Base-by-base conservation (phyloP, 164 flowering plant genomes). In the Macadamia integrifolia region DNA sequence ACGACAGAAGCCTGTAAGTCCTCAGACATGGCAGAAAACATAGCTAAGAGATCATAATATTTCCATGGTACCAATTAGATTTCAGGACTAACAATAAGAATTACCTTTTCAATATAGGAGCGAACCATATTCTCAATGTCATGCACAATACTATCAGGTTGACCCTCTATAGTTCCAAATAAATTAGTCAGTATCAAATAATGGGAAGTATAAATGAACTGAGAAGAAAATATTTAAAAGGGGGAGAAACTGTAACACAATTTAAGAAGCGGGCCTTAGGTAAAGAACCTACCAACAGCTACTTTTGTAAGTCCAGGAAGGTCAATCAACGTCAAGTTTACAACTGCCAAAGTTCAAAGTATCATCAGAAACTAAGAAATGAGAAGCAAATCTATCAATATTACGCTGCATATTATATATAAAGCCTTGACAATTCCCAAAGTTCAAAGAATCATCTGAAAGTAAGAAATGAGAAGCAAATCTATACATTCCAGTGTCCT, bases 271-370 rank as follows among this genome's bases (percentile, higher is more conserved):
- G n/a, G 17, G 23, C 14, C 1, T 3, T 57, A 42, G 18, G 28
- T 28, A 29, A 0, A 23, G 42, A 32, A 73, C 89, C 84, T 71
- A 93, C 98, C 98, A 68, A 91, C 87, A 71, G 97, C 98, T 64
- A 93, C 97, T 81, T 93, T 93, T 72, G 98, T 93, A 58, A 93
- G 94, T 56, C 98, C 98, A 75, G 98, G 98, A 79, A 93, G 97
- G 86, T 91, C 98, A 64, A 93, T 74, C 77, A 91, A 72, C 11
- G 98, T 93, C 85, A 93, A 77, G 76, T 93, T 93, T 67, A 93
- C 97, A 81, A 93, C 98, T 93, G 93, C 71, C 42, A 72, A 70
- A 57, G 52, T 32, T 28, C 44, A 65, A 71, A 59, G 28, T 46
- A 59, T 58, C 57, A 67, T 28, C 23, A n/a, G 18, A 53, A 35